A percentile compares a stretch with the other conserved stretches of the same genome.
Conservation (phyloP, 1,139 yeast species). For the Geotrichum klebahnii region DNA sequence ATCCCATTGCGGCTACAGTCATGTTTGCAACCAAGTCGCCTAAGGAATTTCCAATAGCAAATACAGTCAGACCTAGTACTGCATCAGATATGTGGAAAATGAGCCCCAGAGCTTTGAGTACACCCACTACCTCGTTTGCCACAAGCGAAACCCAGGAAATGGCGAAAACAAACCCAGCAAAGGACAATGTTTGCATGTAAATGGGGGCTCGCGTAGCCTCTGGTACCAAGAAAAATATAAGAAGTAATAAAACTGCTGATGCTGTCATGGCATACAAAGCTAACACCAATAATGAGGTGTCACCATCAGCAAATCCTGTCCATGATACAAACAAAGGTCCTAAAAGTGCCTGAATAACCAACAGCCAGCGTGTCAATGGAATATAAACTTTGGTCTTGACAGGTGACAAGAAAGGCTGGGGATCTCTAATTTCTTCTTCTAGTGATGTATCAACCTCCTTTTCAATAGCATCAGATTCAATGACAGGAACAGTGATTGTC, state of each 20-base stretch:
- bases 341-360: slow-evolving; percentile 19
- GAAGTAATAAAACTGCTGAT: slow-evolving; percentile 17
- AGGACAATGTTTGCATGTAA: slow-evolving; percentile 26
- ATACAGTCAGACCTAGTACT: slow-evolving; percentile 75
- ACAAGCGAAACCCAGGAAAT: slow-evolving; percentile 70
- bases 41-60: slow-evolving; percentile 88
- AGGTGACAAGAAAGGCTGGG: background rate
- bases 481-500: slow-evolving; percentile 50
- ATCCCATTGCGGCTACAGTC: slow-evolving; percentile 80
- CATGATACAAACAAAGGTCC: slow-evolving; percentile 21
- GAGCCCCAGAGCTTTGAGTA: slow-evolving; percentile 60
- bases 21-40: slow-evolving; percentile 86
- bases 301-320: slow-evolving; percentile 15
- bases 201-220: slow-evolving; percentile 19
- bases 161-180: slow-evolving; percentile 61
- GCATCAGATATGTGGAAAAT: slow-evolving; percentile 69
- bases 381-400: slow-evolving; percentile 10
- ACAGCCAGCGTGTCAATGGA: slow-evolving; percentile 19
- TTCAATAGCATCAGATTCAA: slow-evolving; percentile 32
- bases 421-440: background rate
- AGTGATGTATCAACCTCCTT: slow-evolving; percentile 18
- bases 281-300: slow-evolving; percentile 2
- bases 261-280: slow-evolving; percentile 5
- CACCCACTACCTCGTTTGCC: slow-evolving; percentile 71
- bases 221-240: slow-evolving; percentile 21